Conservation (phyloP, 2,329 filamentous ascomycete species). For the Emergomyces africanus region DNA sequence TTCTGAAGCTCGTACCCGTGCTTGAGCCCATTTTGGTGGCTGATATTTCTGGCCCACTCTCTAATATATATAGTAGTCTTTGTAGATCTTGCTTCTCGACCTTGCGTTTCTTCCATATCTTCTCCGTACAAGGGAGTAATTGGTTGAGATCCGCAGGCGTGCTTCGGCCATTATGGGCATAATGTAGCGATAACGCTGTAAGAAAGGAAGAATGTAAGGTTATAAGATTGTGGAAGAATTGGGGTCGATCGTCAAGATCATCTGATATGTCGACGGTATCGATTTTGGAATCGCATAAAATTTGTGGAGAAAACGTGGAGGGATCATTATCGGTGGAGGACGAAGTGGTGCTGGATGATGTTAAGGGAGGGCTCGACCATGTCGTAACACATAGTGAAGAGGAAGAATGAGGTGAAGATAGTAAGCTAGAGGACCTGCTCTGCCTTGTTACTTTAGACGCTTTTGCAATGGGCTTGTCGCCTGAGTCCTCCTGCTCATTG, state of each 20-base stretch:
- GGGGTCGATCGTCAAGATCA: conserved; percentile 31
- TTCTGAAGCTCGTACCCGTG: conserved; percentile 17
- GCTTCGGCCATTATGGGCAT: conserved; percentile 53
- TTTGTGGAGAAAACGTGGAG: not conserved
- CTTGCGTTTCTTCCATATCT: conserved; percentile 58
- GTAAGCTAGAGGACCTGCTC: not conserved
- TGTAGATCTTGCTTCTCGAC: conserved; percentile 55
- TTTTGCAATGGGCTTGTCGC: conserved; percentile 5
- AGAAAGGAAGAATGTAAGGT: conserved; percentile 55
- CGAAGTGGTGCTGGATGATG: not conserved
- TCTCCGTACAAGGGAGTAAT: conserved; percentile 50
- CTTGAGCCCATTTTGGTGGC: not conserved
- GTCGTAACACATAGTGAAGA: not conserved
- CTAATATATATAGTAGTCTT: conserved; percentile 47
- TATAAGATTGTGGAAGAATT: conserved; percentile 40
- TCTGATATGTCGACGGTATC: conserved; percentile 10
- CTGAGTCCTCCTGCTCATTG: not conserved
- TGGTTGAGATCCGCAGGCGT: conserved; percentile 51
- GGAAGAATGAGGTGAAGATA: not conserved
- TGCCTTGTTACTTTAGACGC: conserved; percentile 3
- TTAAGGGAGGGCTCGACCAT: not conserved
- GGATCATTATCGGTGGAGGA: not conserved
- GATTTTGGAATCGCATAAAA: not conserved
- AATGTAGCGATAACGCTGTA: conserved; percentile 54
- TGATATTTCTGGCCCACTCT: conserved; percentile 4